Conservation (phyloP, 495 filamentous ascomycete genomes). For the Friedmanniomyces simplex region DNA sequence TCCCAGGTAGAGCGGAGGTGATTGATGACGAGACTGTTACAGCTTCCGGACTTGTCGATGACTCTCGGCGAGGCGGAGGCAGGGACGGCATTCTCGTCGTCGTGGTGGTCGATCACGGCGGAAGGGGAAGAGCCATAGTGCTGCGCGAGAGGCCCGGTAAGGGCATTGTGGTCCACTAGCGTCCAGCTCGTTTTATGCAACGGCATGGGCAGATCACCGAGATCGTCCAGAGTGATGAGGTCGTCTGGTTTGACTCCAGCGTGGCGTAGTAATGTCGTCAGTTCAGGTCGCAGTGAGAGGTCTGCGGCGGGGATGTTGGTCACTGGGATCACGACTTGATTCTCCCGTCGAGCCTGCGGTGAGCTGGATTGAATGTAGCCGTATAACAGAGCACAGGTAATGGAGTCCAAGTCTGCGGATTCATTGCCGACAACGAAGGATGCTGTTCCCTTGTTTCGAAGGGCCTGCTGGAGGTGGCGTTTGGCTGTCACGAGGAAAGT, state of each 20-base stretch:
- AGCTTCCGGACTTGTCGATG: constrained; percentile 61
- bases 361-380: constrained; percentile 63
- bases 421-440: constrained; percentile 65
- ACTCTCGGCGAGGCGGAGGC: constrained; percentile 43
- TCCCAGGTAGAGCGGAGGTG: constrained; percentile 52
- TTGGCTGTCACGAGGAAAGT: constrained; percentile 27
- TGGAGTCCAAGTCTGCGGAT: constrained; percentile 85
- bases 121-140: constrained; percentile 39
- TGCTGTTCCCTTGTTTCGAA: constrained; percentile 28
- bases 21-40: constrained; percentile 63
- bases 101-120: constrained; percentile 90
- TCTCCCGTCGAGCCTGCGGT: constrained; percentile 35
- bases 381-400: constrained; percentile 73
- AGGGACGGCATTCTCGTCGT: constrained; percentile 60
- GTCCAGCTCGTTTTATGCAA: constrained; percentile 41
- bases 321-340: constrained; percentile 62
- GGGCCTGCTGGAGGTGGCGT: constrained; percentile 17
- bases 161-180: constrained; percentile 84
- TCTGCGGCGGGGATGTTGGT: constrained; percentile 56
- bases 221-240: constrained; percentile 36
- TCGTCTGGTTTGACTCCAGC: constrained; percentile 30
- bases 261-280: constrained; percentile 40
- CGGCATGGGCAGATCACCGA: constrained; percentile 26
- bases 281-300: constrained; percentile 69
- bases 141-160: constrained; percentile 45